A percentile compares a stretch with the other conserved stretches of the same genome.
Conservation (phyloP, 192 early-diverging fungal genomes). For the Gaertneriomyces sp. region DNA sequence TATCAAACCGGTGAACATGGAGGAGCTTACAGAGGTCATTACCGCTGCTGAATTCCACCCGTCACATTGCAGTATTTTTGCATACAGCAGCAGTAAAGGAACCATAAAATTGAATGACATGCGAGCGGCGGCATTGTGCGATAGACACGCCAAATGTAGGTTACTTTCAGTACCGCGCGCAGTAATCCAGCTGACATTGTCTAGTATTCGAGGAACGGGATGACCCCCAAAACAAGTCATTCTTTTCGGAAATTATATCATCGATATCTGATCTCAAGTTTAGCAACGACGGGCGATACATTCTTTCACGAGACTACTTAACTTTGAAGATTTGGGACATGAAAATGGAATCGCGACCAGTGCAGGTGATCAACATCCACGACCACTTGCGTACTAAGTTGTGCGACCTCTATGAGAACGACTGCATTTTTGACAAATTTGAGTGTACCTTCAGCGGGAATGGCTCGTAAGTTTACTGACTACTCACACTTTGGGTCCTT, state of each 20-base stretch:
- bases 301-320: conserved; percentile 94
- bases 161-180: background rate
- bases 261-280: conserved; percentile 98
- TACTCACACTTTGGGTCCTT: background rate
- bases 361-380: conserved; percentile 95
- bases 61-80: conserved; percentile 90
- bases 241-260: conserved; percentile 99
- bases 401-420: conserved; percentile 99
- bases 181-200: background rate
- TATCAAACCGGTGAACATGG: conserved; percentile 99
- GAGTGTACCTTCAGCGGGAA: conserved; percentile 97
- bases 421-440: conserved; percentile 99
- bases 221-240: conserved; percentile 92
- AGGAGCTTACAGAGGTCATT: conserved; percentile 98
- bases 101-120: conserved; percentile 97
- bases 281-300: conserved; percentile 91
- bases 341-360: conserved; percentile 91
- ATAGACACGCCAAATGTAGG: conserved; percentile 86
- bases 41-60: conserved; percentile 99
- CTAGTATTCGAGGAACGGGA: conserved; percentile 92
- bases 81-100: conserved; percentile 98
- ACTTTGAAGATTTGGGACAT: conserved; percentile 99
- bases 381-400: conserved; percentile 92
- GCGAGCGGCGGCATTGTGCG: conserved; percentile 91
- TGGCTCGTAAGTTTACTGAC: conserved; percentile 65